A percentile compares a stretch with the other conserved stretches of the same genome.
phyloP scores from a whole-genome alignment of 306 rosid genomes.

The Casuarina cunninghamiana region DNA sequence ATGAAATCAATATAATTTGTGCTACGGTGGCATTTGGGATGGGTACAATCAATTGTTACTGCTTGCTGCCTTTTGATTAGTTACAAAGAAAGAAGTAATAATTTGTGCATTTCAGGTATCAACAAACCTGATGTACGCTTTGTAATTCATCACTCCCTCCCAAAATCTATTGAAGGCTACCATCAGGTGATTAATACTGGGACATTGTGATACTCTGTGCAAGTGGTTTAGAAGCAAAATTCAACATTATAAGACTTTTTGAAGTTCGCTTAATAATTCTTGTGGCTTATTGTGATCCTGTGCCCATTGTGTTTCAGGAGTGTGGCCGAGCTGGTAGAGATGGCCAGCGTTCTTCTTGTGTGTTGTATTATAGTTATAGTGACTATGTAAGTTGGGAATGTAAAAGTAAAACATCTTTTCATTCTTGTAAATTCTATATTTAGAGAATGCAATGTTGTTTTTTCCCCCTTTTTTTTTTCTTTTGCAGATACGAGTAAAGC shows the following conservation, averaged over 20 bases:
- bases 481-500: conserved; percentile 83
- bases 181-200: conserved; percentile 66
- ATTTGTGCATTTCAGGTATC: conserved; percentile 68
- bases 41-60: conserved; percentile 61
- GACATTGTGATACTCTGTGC: neutral
- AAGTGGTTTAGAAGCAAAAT: neutral
- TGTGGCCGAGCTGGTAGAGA: conserved; percentile 99
- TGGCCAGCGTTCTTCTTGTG: conserved; percentile 88
- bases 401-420: conserved; percentile 11
- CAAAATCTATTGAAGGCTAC: conserved; percentile 96
- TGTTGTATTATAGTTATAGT: conserved; percentile 84
- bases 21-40: conserved; percentile 99
- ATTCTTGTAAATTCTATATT: conserved; percentile 17
- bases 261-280: conserved; percentile 7
- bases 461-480: conserved; percentile 22
- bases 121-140: conserved; percentile 99
- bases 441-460: conserved; percentile 18
- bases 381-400: conserved; percentile 69
- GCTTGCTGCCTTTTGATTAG: conserved; percentile 29
- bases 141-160: conserved; percentile 96
- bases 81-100: conserved; percentile 28
- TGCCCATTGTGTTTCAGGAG: conserved; percentile 57
- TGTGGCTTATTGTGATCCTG: conserved; percentile 24
- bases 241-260: neutral
- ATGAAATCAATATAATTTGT: conserved; percentile 88